phyloP scores from a whole-genome alignment of 2,329 filamentous ascomycete genomes.

The Berkeleyomyces basicola region DNA sequence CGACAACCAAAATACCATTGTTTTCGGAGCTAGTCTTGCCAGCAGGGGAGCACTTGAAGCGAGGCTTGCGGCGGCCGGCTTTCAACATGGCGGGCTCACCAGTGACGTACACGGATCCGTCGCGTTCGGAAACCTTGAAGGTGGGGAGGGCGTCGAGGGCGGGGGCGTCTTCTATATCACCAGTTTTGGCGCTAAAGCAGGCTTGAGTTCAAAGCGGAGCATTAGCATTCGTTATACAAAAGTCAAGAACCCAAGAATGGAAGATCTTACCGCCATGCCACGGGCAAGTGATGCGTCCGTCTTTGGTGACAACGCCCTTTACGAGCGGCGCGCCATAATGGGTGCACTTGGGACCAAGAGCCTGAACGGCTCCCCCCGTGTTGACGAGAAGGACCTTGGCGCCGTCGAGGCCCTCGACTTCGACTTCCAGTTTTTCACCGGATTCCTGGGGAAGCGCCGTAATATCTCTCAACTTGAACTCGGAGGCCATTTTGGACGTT shows the following conservation, averaged over 20 bases:
- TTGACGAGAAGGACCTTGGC: constrained; percentile 81
- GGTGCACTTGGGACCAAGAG: constrained; percentile 67
- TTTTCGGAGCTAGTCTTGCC: constrained; percentile 38
- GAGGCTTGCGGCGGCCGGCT: constrained; percentile 50
- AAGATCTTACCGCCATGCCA: constrained; percentile 72
- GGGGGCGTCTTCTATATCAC: constrained; percentile 89
- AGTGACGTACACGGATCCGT: constrained; percentile 70
- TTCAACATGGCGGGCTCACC: constrained; percentile 69
- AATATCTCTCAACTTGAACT: constrained; percentile 61
- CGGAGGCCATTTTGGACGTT: constrained; percentile 21
- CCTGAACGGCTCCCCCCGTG: constrained; percentile 57
- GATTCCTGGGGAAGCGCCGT: constrained; percentile 41
- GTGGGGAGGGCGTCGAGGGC: constrained; percentile 72
- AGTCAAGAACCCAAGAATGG: neutral
- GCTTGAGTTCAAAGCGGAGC: constrained; percentile 32
- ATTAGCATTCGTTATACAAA: neutral
- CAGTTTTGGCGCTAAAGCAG: constrained; percentile 78
- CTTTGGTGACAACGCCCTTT: constrained; percentile 67
- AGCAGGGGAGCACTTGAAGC: neutral
- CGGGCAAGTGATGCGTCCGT: constrained; percentile 76
- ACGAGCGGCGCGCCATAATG: constrained; percentile 86
- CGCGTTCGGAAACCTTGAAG: constrained; percentile 65
- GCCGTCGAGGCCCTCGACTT: constrained; percentile 75
- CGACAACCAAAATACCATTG: constrained; percentile 60
- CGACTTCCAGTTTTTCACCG: constrained; percentile 72